These are phyloP conservation scores for Irpex sp. DNA, from an alignment of 1,284 basidiomycete genomes.

Conservation along the genomic window DNA sequence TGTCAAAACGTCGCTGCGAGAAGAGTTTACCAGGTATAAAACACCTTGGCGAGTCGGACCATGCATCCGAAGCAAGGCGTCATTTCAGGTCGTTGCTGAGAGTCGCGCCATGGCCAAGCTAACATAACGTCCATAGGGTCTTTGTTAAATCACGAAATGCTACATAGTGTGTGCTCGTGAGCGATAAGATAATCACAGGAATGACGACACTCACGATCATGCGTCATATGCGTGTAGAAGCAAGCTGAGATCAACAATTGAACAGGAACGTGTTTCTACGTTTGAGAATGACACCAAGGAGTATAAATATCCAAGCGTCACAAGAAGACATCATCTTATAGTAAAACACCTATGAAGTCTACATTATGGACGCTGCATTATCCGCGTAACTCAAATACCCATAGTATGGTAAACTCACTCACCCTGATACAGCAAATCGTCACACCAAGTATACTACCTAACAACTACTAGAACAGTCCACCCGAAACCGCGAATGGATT, in stretches of 20 bases:
- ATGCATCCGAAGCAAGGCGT: background rate
- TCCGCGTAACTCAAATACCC: background rate
- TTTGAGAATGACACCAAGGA: too few species aligned
- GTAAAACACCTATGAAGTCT: background rate
- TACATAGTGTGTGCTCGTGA: too few species aligned
- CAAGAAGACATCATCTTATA: background rate
- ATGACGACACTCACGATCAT: too few species aligned
- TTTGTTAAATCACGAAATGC: too few species aligned
- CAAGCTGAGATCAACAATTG: background rate
- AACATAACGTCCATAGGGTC: too few species aligned
- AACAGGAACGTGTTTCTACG: background rate
- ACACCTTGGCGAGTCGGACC: background rate
- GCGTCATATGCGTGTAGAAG: background rate
- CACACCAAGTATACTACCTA: too few species aligned
- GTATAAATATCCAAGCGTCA: background rate
- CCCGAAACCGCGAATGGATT: constrained; percentile 82
- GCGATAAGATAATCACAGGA: too few species aligned
- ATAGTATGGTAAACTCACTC: background rate
- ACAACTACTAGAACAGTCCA: constrained; percentile 55
- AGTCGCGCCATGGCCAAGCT: too few species aligned
- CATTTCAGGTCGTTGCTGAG: too few species aligned
- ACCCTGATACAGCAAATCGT: background rate
- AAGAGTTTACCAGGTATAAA: background rate
- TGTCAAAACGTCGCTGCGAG: background rate
- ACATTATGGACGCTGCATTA: background rate